Base-by-base conservation (phyloP, 2,329 filamentous ascomycete genomes). In the Trichoderma sp. region DNA sequence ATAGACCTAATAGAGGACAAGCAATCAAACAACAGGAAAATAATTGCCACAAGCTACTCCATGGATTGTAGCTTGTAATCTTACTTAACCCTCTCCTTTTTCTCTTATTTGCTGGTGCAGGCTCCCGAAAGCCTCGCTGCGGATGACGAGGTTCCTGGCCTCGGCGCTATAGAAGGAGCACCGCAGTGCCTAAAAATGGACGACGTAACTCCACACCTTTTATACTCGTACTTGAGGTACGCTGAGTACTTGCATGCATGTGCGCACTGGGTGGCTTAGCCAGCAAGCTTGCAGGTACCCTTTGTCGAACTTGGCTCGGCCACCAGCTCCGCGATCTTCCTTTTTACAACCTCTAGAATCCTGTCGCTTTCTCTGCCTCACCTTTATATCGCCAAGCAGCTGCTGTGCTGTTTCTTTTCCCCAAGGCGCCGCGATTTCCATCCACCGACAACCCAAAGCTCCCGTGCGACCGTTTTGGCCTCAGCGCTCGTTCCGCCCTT, bases 131-230 rank as follows among this genome's bases (percentile, higher is more conserved):
- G 49, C 60, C n/a, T 28, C 24, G 60, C 60, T 30, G 46, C 30
- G 49, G 60, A 64, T 64, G n/a, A 64, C 60, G 60, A 18, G 18
- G 60, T 16, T 37, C n/a, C n/a, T 52, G 30, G 28, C 18, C 52
- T 34, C 6, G 39, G 39, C 39, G 16, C 39, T 43, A 18, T 43
- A n/a, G 18, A 43, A 43, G 18, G 39, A 43, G 10, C 39, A 43
- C 39, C 16, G 14, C 37, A 39, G 37, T 6, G 37, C 37, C 37
- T 43, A 43, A 43, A 43, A 43, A 43, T n/a, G 39, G 54, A n/a
- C 51, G 26, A 16, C 28, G 54, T 34, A 56, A 56, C 55, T 58
- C 55, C 54, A 58, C 59, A 61, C 46, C 28, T 21, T n/a, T n/a
- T 37, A 37, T 46, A 46, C 61, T 43, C 14, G 39, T 30, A 55